phyloP scores from a whole-genome alignment of 495 filamentous ascomycete species.

The Aspergillus heteromorphus region DNA sequence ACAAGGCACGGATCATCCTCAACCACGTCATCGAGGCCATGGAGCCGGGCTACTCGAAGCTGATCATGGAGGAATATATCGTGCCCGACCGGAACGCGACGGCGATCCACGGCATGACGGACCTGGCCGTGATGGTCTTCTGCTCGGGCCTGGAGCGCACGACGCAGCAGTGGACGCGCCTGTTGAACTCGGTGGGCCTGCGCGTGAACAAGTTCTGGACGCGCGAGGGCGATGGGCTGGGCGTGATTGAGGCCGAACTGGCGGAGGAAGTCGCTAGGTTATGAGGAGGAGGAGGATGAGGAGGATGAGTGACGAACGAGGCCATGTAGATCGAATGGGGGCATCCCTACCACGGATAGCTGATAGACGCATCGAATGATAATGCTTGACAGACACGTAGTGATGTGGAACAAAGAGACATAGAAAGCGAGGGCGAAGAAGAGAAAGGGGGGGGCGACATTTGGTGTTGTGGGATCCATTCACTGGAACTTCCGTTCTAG shows the following conservation, averaged over 20 bases:
- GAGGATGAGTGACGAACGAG: no score
- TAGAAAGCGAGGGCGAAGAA: no score
- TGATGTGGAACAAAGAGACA: no score
- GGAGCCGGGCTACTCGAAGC: conserved; percentile 35
- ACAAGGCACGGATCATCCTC: conserved; percentile 28
- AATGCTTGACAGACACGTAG: no score
- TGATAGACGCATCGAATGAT: no score
- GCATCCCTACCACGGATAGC: no score
- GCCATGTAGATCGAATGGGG: no score
- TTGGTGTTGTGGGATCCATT: no score
- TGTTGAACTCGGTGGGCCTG: conserved; percentile 29
- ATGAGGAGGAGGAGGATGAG: no score
- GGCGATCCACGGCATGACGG: conserved; percentile 17
- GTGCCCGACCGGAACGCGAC: conserved; percentile 29
- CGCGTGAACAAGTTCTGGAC: conserved; percentile 21
- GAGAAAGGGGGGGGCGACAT: no score
- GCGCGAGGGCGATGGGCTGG: conserved; percentile 17
- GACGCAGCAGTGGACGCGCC: conserved; percentile 18
- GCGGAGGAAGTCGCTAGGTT: no score
- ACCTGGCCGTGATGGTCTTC: conserved; percentile 32
- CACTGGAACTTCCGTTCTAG: no score
- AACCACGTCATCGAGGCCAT: conserved; percentile 27
- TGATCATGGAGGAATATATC: conserved; percentile 36
- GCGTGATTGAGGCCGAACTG: conserved; percentile 31
- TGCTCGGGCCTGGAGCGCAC: conserved; percentile 28